These are phyloP conservation scores for Hanseniaspora thailandica DNA, from an alignment of 805 yeast genomes.

Conservation along the genomic window DNA sequence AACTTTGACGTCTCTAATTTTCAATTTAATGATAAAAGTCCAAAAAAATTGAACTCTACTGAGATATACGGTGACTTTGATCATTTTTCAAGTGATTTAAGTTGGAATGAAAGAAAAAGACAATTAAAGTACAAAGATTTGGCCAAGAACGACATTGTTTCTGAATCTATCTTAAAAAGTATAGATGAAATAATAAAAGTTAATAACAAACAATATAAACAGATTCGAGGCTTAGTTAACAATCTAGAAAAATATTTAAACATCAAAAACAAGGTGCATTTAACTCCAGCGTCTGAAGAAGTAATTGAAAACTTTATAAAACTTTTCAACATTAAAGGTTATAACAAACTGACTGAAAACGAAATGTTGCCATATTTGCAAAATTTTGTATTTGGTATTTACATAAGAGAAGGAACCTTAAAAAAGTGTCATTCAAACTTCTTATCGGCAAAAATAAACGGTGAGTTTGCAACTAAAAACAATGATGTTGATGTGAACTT, in stretches of 20 bases:
- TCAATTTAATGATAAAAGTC: not conserved
- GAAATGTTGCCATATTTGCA: not conserved
- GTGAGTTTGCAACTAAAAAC: not conserved
- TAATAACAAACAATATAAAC: not conserved
- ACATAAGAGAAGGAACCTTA: slow-evolving; percentile 11
- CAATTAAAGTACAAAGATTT: slow-evolving; percentile 1
- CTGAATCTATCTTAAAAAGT: slow-evolving; percentile 2
- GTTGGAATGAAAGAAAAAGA: slow-evolving; percentile 7
- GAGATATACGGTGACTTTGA: slow-evolving; percentile 7
- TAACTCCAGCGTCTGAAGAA: not conserved
- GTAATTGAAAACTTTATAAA: slow-evolving; percentile 3
- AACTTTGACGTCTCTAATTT: not conserved
- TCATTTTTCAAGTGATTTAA: not conserved
- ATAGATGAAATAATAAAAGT: slow-evolving; percentile 4
- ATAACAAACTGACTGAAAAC: not conserved
- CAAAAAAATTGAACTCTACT: not conserved
- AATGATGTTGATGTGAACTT: slow-evolving; percentile 7
- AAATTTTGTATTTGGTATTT: slow-evolving; percentile 9
- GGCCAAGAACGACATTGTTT: not conserved
- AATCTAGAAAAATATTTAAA: not conserved
- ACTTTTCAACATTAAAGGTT: not conserved
- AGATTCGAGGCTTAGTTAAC: not conserved
- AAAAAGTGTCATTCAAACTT: slow-evolving; percentile 10
- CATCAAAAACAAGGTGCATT: not conserved
- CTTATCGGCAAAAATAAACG: slow-evolving; percentile 3